A percentile compares a stretch with the other conserved stretches of the same genome.
Evolutionary conservation across 169 alveolate genomes (phyloP).

Genomic region (Plasmodium sp.): DNA sequence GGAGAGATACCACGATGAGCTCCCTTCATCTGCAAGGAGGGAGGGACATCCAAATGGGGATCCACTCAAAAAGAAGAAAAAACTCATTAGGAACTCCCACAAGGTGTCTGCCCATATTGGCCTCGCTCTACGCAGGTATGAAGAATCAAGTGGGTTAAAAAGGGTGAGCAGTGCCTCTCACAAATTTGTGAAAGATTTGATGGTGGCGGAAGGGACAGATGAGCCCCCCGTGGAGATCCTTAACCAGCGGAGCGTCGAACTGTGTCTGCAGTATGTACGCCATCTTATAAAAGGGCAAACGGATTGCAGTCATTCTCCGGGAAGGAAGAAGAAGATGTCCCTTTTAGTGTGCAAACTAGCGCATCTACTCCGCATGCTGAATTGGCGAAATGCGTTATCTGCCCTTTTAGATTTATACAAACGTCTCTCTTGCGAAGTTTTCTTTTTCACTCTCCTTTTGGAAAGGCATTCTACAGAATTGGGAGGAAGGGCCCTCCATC

Average conservation of each 20-base stretch:
- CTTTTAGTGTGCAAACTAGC: constrained; percentile 3
- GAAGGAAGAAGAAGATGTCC: constrained; percentile 3
- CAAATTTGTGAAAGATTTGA: background rate
- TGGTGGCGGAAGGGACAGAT: background rate
- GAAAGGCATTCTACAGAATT: background rate
- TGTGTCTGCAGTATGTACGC: constrained; percentile 18
- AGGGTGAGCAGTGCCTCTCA: background rate
- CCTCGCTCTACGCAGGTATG: background rate
- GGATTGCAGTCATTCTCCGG: background rate
- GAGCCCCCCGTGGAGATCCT: background rate
- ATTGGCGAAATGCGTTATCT: constrained; percentile 30
- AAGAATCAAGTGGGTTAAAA: background rate
- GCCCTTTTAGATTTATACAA: constrained; percentile 20
- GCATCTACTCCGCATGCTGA: background rate
- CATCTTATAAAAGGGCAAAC: constrained; percentile 11
- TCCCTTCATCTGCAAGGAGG: background rate
- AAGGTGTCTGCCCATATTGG: background rate
- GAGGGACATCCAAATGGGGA: background rate
- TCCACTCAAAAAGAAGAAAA: background rate
- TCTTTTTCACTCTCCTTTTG: constrained; percentile 3
- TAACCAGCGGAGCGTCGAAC: background rate
- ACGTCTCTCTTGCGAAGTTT: background rate
- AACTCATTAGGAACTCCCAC: background rate
- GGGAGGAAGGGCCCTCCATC: background rate
- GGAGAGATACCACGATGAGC: background rate